Evolutionary conservation across 352 stramenopile genomes (phyloP).

Genomic region (Phytophthora macrochlamydospora): DNA sequence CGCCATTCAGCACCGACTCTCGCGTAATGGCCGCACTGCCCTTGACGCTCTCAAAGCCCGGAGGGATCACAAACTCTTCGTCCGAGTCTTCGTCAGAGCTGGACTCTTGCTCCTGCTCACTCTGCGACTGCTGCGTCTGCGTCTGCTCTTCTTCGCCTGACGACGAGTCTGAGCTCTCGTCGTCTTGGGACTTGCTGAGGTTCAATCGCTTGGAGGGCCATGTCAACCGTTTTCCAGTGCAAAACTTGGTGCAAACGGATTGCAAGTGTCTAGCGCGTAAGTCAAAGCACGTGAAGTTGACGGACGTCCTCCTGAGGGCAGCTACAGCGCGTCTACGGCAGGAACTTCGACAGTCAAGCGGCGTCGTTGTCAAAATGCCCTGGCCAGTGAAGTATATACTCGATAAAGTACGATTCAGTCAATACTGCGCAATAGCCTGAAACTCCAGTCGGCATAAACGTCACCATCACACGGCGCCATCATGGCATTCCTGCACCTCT

Average conservation of each 20-base stretch:
- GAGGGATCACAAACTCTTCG: constrained; percentile 81
- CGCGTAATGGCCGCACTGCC: constrained; percentile 63
- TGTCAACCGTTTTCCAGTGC: constrained; percentile 18
- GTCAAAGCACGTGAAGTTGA: background rate
- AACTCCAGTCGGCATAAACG: no score
- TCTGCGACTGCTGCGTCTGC: constrained; percentile 11
- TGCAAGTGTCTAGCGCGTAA: constrained; percentile 5
- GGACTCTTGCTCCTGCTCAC: constrained; percentile 33
- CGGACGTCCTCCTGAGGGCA: background rate
- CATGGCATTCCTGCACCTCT: background rate
- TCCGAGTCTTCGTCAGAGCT: constrained; percentile 61
- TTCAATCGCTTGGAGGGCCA: constrained; percentile 72
- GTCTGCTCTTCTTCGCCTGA: constrained; percentile 42
- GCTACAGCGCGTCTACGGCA: background rate
- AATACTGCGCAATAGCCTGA: no score
- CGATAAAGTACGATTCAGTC: no score
- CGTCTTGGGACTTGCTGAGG: constrained; percentile 49
- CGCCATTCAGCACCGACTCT: constrained; percentile 62
- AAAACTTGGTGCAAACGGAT: constrained; percentile 6
- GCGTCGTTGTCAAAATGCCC: no score
- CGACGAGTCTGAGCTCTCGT: constrained; percentile 44
- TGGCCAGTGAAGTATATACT: no score
- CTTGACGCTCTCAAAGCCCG: constrained; percentile 68
- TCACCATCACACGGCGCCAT: background rate
- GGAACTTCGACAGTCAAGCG: constrained; percentile 14